Evolutionary conservation across 2,329 filamentous ascomycete genomes (phyloP).

Genomic region (Xylariaceae sp.): DNA sequence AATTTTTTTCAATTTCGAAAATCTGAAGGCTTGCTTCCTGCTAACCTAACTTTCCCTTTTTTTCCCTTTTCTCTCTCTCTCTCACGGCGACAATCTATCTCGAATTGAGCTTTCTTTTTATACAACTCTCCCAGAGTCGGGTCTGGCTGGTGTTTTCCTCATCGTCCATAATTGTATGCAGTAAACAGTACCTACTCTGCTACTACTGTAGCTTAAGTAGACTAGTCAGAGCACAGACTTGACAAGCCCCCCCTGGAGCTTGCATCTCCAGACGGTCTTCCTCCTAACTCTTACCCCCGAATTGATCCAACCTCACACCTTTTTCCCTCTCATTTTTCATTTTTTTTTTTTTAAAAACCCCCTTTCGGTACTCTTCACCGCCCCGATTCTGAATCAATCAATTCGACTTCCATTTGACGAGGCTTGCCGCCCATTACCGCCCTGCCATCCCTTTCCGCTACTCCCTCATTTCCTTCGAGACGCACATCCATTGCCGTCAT

Average conservation of each 20-base stretch:
- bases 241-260: conserved; percentile 32
- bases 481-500: conserved; percentile 43
- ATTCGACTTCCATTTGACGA: conserved; percentile 27
- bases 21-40: background rate
- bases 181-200: conserved; percentile 15
- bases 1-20: background rate
- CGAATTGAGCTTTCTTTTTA: background rate
- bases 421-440: conserved; percentile 20
- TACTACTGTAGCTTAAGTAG: conserved; percentile 18
- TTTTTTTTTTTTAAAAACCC: conserved; percentile 23
- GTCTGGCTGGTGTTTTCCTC: background rate
- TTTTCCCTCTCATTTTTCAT: conserved; percentile 26
- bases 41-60: background rate
- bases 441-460: conserved; percentile 16
- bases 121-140: background rate
- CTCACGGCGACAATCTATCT: background rate
- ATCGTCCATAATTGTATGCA: background rate
- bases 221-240: conserved; percentile 23
- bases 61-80: background rate
- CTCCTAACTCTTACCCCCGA: conserved; percentile 36
- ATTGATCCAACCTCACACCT: conserved; percentile 38
- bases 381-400: conserved; percentile 25
- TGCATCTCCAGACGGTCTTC: conserved; percentile 30
- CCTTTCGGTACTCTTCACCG: conserved; percentile 32
- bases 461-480: conserved; percentile 15